Evolutionary conservation across 2,329 filamentous ascomycete genomes (phyloP).

Genomic region (Byssochlamys sp.): DNA sequence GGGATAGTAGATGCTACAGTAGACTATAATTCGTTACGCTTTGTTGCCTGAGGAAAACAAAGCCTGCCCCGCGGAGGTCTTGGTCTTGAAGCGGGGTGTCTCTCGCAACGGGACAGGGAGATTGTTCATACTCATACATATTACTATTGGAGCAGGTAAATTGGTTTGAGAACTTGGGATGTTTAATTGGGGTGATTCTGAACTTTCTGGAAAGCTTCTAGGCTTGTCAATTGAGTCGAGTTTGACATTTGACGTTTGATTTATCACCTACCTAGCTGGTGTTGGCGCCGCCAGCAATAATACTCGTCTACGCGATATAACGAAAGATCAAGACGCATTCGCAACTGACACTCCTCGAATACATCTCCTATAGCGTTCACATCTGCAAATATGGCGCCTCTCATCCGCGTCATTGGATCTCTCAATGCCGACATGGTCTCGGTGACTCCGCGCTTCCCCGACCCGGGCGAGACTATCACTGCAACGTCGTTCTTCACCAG

Average conservation of each 20-base stretch:
- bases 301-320: not conserved
- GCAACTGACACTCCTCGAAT: not conserved
- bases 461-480: conserved; percentile 78
- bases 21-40: not conserved
- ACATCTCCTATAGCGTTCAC: conserved; percentile 3
- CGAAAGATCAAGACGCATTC: not conserved
- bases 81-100: not conserved
- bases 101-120: not conserved
- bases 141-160: no score
- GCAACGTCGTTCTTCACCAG: conserved; percentile 67
- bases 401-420: conserved; percentile 78
- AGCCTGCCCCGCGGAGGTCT: not conserved
- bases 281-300: not conserved
- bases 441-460: conserved; percentile 71
- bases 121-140: not conserved
- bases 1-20: no score
- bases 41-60: not conserved
- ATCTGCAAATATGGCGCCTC: conserved; percentile 27
- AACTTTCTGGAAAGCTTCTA: not conserved
- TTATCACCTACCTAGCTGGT: not conserved
- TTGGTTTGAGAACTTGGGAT: not conserved
- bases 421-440: conserved; percentile 92
- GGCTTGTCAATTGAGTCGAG: not conserved
- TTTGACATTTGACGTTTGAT: not conserved
- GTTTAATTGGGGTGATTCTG: not conserved